Evolutionary conservation across 305 asterid genomes (phyloP), one percentile per base, ranked within the genome.

Genomic region (Striga hermonthica): DNA sequence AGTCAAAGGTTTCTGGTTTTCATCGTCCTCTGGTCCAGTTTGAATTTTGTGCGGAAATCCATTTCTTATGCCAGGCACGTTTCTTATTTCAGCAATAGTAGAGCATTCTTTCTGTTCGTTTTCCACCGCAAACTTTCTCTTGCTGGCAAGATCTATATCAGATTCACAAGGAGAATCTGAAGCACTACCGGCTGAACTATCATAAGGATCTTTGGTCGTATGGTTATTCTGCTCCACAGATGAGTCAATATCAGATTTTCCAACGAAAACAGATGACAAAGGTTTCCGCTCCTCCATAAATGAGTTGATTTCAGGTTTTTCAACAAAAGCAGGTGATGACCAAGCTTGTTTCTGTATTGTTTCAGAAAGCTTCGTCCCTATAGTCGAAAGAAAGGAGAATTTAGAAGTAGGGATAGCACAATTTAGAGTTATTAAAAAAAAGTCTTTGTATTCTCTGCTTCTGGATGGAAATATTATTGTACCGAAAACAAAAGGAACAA

Each of bases 281-380:
- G 31, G 31, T 22, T 22, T 22, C 31, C 31, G 31, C 31, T 22
- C 67, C 31, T 22, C 67, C 82, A 48, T 10, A 10, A 9, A 41
- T 10, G 47, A 41, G 47, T 52, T 0, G 57, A 22, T 22, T 22
- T 22, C 31, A 22, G 75, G 45, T 38, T 83, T 79, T 67, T 78
- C 78, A 0, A 37, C 67, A 63, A 53, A 64, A 74, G 49, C 84
- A 60, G 78, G 79, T 60, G 66, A 66, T 22, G 31, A 22, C 66
- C 5, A 73, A 43, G 69, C 57, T 67, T 69, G 71, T 34, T 74
- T 60, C 47, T 70, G 73, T 15, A 67, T 70, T 28, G 77, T 70
- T 55, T 72, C 80, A 62, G 72, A 65, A 53, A 60, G 65, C 67
- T 76, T 75, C 53, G 61, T 36, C 62, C 80, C 95, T 83, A 67